These are phyloP conservation scores for Corchorus capsularis DNA, from an alignment of 345 rosid species.

Conservation along the genomic window DNA sequence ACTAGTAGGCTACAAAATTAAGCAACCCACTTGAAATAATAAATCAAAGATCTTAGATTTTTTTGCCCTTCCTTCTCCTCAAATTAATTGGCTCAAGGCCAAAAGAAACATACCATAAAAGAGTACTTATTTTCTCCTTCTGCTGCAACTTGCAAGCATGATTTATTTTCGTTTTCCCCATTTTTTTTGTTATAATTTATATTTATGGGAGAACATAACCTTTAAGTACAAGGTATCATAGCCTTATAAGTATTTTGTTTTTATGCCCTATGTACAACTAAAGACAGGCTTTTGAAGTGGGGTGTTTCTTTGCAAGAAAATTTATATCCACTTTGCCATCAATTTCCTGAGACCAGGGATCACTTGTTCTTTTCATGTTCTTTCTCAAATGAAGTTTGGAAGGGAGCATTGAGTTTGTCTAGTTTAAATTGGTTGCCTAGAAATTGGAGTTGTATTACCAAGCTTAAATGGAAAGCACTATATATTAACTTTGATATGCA, in stretches of 20 bases:
- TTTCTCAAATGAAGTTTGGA: no score
- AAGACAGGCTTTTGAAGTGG: no score
- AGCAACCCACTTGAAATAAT: background rate
- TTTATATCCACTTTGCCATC: no score
- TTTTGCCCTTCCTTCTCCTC: background rate
- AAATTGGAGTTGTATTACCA: no score
- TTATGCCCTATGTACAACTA: background rate
- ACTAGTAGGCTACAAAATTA: background rate
- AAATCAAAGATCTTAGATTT: background rate
- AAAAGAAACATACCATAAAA: background rate
- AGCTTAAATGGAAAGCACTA: no score
- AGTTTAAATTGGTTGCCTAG: no score
- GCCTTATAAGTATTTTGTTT: background rate
- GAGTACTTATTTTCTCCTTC: background rate
- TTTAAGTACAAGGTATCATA: background rate
- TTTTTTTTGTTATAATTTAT: background rate
- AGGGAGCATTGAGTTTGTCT: no score
- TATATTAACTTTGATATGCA: no score
- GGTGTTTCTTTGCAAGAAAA: no score
- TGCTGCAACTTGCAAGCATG: slow-evolving; percentile 1
- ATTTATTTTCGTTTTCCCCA: background rate
- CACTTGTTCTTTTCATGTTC: no score
- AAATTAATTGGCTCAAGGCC: background rate
- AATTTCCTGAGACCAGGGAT: no score
- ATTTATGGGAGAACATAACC: background rate